A percentile compares a stretch with the other conserved stretches of the same genome.
Conservation (phyloP, 441 rosid genomes). For the Breynia disticha region DNA sequence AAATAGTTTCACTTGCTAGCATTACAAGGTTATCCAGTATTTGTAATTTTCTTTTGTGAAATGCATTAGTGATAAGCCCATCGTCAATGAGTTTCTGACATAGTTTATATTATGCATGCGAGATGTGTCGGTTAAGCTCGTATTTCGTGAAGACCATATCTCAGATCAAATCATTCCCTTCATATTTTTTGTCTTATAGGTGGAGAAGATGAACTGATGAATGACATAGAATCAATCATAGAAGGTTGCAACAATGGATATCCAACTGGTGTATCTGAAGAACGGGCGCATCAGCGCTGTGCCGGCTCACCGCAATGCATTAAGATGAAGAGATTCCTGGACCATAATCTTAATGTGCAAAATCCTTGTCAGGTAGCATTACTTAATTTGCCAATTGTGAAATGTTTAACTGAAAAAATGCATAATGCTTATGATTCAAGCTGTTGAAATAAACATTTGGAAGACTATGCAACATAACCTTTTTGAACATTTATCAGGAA, state of each 20-base stretch:
- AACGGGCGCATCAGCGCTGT: conserved; percentile 13
- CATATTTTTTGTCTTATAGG: conserved; percentile 19
- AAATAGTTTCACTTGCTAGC: too few relatives aligned
- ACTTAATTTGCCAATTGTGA: not conserved
- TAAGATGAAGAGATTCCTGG: conserved; percentile 22
- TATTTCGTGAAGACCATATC: not conserved
- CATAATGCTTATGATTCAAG: not conserved
- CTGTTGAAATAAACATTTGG: not conserved
- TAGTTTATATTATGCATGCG: too few relatives aligned
- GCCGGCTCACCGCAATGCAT: conserved; percentile 19
- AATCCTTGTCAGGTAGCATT: conserved; percentile 49
- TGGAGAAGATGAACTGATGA: conserved; percentile 37
- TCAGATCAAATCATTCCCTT: not conserved
- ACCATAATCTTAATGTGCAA: conserved; percentile 21
- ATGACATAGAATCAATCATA: conserved; percentile 42
- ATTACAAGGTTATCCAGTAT: too few relatives aligned
- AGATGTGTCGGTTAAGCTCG: not conserved
- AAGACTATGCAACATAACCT: not conserved
- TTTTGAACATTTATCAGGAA: conserved; percentile 36
- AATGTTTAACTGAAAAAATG: too few relatives aligned
- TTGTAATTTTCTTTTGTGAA: too few relatives aligned
- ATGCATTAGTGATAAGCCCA: not conserved
- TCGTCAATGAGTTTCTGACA: too few relatives aligned
- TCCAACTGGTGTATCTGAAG: conserved; percentile 16
- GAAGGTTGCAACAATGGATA: conserved; percentile 35